Percentiles rank a stretch among this genome's conserved stretches.
Conservation (phyloP, 192 early-diverging fungal genomes). For the Coemansia sp. region DNA sequence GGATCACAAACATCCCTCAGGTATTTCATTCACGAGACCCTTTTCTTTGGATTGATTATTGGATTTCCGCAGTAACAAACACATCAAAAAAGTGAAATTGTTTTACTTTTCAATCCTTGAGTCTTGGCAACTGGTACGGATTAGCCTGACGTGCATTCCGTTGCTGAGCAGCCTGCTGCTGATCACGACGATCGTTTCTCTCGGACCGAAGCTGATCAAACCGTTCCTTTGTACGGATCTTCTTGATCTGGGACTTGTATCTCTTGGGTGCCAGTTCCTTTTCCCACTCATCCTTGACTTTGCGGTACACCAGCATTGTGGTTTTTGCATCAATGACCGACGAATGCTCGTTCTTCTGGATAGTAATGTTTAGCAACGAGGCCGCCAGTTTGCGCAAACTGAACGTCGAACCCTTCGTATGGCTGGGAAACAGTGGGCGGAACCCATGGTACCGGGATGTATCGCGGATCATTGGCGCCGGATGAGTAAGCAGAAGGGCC, state of each 20-base stretch:
- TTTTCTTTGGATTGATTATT: too few relatives aligned
- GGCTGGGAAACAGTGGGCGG: conserved; percentile 45
- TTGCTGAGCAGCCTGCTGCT: conserved; percentile 4
- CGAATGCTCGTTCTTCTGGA: conserved; percentile 86
- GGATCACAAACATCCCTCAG: too few relatives aligned
- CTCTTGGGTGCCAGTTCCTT: conserved; percentile 29
- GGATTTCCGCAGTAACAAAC: not conserved
- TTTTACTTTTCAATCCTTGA: not conserved
- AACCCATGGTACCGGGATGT: conserved; percentile 80
- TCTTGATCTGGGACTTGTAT: conserved; percentile 34
- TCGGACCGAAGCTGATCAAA: conserved; percentile 43
- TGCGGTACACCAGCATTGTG: conserved; percentile 86
- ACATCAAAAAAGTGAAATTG: too few relatives aligned
- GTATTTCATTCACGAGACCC: too few relatives aligned
- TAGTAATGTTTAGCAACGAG: conserved; percentile 70
- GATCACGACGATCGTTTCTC: conserved; percentile 20
- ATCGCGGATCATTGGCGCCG: conserved; percentile 74
- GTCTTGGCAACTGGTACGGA: not conserved
- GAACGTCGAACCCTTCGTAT: conserved; percentile 62
- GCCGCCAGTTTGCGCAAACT: conserved; percentile 76
- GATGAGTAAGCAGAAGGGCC: conserved; percentile 80
- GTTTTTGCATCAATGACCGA: conserved; percentile 89
- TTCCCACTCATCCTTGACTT: conserved; percentile 85
- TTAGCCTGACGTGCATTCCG: not conserved
- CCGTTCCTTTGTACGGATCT: conserved; percentile 39